A percentile compares a stretch with the other conserved stretches of the same genome.
These are phyloP conservation scores for Hippophae tibetana DNA, from an alignment of 306 rosid species.

Conservation along the genomic window DNA sequence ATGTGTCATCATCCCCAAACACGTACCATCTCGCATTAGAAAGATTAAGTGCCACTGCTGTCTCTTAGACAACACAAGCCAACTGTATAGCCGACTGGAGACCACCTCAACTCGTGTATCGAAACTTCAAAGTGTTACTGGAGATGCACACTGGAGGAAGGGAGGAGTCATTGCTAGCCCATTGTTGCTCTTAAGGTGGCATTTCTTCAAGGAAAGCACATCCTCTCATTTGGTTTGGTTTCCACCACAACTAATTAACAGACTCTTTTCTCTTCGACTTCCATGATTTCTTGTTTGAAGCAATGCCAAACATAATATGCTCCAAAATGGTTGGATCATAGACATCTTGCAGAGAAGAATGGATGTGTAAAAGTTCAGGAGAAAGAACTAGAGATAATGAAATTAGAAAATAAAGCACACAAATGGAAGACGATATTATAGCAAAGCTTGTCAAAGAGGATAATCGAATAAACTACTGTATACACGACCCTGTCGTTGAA, in stretches of 20 bases:
- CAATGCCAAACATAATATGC: slow-evolving; percentile 79
- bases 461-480: no score
- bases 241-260: slow-evolving; percentile 57
- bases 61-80: slow-evolving; percentile 70
- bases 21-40: slow-evolving; percentile 77
- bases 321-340: slow-evolving; percentile 35
- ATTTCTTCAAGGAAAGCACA: slow-evolving; percentile 65
- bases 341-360: slow-evolving; percentile 19
- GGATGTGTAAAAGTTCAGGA: slow-evolving; percentile 10
- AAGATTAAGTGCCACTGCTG: slow-evolving; percentile 34
- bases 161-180: slow-evolving; percentile 23
- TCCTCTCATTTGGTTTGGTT: slow-evolving; percentile 44
- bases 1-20: slow-evolving; percentile 82
- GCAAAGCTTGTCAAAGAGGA: slow-evolving; percentile 26
- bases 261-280: slow-evolving; percentile 42
- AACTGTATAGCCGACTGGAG: slow-evolving; percentile 50
- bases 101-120: neutral
- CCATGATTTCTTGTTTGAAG: slow-evolving; percentile 57
- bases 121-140: neutral
- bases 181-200: slow-evolving; percentile 12
- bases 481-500: no score
- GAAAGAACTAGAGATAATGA: slow-evolving; percentile 31
- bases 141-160: slow-evolving; percentile 1
- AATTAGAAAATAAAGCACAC: slow-evolving; percentile 39
- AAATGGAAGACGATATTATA: slow-evolving; percentile 40